phyloP scores from a whole-genome alignment of 306 rosid species.

The Vigna unguiculata region DNA sequence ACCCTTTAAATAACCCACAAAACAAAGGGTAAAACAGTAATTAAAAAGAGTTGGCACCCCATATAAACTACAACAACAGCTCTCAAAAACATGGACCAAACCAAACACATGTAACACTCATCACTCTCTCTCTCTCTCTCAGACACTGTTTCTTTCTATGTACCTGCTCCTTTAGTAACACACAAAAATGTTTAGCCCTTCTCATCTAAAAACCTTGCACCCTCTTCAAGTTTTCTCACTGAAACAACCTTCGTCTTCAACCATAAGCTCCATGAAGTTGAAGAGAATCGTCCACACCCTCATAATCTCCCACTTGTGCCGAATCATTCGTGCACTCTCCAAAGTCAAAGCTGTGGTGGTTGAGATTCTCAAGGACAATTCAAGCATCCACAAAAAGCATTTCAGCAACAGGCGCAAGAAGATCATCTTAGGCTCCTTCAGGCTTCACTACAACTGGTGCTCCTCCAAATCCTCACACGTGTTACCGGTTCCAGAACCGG shows the following conservation, averaged over 20 bases:
- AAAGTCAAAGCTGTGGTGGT: slow-evolving; percentile 60
- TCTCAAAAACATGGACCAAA: slow-evolving; percentile 11
- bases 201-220: slow-evolving; percentile 54
- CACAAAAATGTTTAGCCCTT: slow-evolving; percentile 62
- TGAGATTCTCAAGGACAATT: slow-evolving; percentile 52
- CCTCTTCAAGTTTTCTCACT: slow-evolving; percentile 64
- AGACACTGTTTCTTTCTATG: slow-evolving; percentile 1
- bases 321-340: slow-evolving; percentile 65
- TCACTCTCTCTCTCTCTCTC: slow-evolving; percentile 11
- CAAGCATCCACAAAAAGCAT: slow-evolving; percentile 44
- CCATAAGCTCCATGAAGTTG: slow-evolving; percentile 60
- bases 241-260: slow-evolving; percentile 57
- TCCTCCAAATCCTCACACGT: slow-evolving; percentile 83
- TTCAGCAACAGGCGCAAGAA: slow-evolving; percentile 53
- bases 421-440: slow-evolving; percentile 78
- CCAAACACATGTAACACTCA: background rate
- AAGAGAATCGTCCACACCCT: slow-evolving; percentile 73
- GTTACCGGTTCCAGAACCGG: slow-evolving; percentile 66
- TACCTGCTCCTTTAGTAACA: background rate
- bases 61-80: slow-evolving; percentile 17
- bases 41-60: slow-evolving; percentile 40
- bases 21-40: slow-evolving; percentile 64
- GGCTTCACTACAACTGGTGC: slow-evolving; percentile 94
- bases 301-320: slow-evolving; percentile 65
- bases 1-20: slow-evolving; percentile 59